phyloP scores from a whole-genome alignment of 2,329 filamentous ascomycete species.

The Venturia nashicola region DNA sequence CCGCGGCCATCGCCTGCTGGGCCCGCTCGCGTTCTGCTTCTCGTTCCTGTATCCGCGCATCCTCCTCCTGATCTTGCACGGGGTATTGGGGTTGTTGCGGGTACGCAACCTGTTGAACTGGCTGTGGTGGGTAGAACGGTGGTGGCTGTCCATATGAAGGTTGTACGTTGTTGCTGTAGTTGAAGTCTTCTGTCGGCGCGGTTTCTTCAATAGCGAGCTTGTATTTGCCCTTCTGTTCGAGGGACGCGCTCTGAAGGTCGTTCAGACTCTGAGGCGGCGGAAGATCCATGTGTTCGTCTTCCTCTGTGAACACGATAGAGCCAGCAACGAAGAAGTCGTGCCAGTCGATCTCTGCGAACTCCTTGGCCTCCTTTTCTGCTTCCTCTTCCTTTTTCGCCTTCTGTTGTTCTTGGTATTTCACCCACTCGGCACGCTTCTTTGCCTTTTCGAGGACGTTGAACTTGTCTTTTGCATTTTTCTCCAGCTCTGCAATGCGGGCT shows the following conservation, averaged over 20 bases:
- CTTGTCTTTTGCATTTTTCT: conserved; percentile 65
- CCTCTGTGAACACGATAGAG: conserved; percentile 82
- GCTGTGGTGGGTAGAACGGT: conserved; percentile 17
- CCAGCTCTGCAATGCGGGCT: conserved; percentile 58
- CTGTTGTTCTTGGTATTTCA: conserved; percentile 71
- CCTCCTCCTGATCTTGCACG: conserved; percentile 25
- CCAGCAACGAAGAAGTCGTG: conserved; percentile 94
- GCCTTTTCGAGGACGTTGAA: conserved; percentile 70
- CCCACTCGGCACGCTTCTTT: conserved; percentile 76
- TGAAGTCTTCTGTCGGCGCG: conserved; percentile 52
- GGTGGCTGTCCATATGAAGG: conserved; percentile 18
- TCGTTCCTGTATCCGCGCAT: conserved; percentile 24
- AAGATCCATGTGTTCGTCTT: conserved; percentile 74
- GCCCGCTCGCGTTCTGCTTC: conserved; percentile 45
- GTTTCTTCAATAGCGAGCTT: conserved; percentile 91
- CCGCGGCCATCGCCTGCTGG: conserved; percentile 68
- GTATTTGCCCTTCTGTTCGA: conserved; percentile 89
- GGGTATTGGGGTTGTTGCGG: conserved; percentile 7
- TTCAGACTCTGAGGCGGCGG: conserved; percentile 81
- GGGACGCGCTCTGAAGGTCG: conserved; percentile 83
- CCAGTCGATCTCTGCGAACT: conserved; percentile 88
- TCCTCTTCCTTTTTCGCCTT: conserved; percentile 83
- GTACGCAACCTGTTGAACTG: conserved; percentile 17
- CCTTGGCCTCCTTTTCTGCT: conserved; percentile 64
- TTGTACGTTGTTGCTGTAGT: conserved; percentile 23